Percentiles rank a stretch among this genome's conserved stretches.
Conservation (phyloP, 768 basidiomycete genomes). For the Steccherinum ochraceum region DNA sequence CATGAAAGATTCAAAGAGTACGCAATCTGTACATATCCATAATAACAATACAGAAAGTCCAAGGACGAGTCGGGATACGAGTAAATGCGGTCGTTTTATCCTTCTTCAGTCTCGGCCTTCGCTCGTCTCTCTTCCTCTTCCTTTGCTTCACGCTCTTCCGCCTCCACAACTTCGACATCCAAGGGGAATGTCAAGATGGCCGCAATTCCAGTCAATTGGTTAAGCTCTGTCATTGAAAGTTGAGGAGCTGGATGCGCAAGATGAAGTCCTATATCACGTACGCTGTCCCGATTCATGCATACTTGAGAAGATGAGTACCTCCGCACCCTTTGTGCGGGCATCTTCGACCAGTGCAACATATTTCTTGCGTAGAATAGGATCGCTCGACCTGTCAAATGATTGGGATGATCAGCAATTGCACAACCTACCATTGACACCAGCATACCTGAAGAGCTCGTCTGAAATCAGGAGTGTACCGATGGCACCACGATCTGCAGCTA, state of each 20-base stretch:
- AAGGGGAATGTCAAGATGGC: slow-evolving; percentile 95
- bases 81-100: no score
- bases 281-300: slow-evolving; percentile 99
- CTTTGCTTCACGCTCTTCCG: slow-evolving; percentile 76
- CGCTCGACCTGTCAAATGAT: slow-evolving; percentile 54
- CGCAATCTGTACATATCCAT: not conserved
- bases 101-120: slow-evolving; percentile 12
- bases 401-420: not conserved
- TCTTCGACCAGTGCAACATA: slow-evolving; percentile 87
- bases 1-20: not conserved
- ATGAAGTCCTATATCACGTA: slow-evolving; percentile 35
- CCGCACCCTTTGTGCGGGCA: slow-evolving; percentile 82
- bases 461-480: slow-evolving; percentile 93
- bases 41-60: not conserved
- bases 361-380: slow-evolving; percentile 68
- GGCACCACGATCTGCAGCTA: slow-evolving; percentile 90
- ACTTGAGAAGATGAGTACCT: slow-evolving; percentile 95
- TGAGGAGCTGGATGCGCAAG: not conserved
- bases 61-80: no score
- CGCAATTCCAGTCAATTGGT: slow-evolving; percentile 90
- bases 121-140: slow-evolving; percentile 32
- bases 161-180: slow-evolving; percentile 92
- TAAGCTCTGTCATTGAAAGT: slow-evolving; percentile 87
- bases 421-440: not conserved
- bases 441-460: slow-evolving; percentile 87